Evolutionary conservation across 2,329 filamentous ascomycete genomes (phyloP), one percentile per base, ranked within the genome.

Genomic region (Ilyonectria mors-panacis): DNA sequence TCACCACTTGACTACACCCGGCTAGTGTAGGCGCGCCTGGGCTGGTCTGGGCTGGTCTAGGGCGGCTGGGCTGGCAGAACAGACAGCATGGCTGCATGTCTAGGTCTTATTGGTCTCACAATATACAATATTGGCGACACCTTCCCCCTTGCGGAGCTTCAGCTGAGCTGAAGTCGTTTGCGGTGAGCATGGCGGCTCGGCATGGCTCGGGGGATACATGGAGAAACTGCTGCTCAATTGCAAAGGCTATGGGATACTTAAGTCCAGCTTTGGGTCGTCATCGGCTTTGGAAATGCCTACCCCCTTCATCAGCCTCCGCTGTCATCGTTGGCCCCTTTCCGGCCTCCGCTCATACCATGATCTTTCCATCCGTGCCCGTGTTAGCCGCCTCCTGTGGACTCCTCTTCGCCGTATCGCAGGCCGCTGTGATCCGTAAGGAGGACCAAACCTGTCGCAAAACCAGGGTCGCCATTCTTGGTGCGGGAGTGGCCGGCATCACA

Each of bases 401-500:
- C 10, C 10, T 72, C 0, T 6, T 68, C 7, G 30, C 50, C 17
- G 53, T 48, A n/a, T 15, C 63, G 5, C 42, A 72, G 47, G 70
- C 68, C 10, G 60, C 63, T 9, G 66, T 63, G 7, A 62, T 72
- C 33, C 56, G 68, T 17, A 69, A 55, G 15, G 39, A 67, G 17
- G 59, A 53, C 21, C 48, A 28, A 19, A 68, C 68, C 0, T 80
- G 79, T 42, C 73, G 57, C 4, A 80, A 75, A 48, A 78, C 78
- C 5, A 77, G 71, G 0, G 78, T 80, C 1, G 79, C 78, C 2
- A 75, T 80, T 10, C 70, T 80, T 6, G 90, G 90, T 37, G 90
- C 86, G 15, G 90, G 90, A 13, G 86, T 89, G 60, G 85, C 89
- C 1, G 90, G 90, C 6, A 88, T 92, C 45, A 88, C 89, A 13